Evolutionary conservation across 495 filamentous ascomycete genomes (phyloP).

Genomic region (Glutinoglossum americanum): DNA sequence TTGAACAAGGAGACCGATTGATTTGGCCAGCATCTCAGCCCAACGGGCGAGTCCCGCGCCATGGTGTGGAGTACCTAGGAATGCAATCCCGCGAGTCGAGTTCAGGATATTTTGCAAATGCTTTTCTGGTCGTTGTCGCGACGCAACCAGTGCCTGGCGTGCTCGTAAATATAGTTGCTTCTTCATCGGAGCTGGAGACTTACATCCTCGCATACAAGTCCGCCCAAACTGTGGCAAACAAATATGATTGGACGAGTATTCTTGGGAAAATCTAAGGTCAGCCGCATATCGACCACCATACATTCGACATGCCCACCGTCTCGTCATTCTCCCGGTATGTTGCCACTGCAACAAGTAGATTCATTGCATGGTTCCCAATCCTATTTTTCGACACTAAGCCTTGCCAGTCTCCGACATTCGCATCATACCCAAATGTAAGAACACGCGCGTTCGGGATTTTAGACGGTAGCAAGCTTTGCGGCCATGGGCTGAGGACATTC

Average conservation of each 20-base stretch:
- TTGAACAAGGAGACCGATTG: constrained; percentile 7
- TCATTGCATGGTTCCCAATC: constrained; percentile 65
- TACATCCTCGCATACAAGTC: constrained; percentile 29
- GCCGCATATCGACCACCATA: too few relatives aligned
- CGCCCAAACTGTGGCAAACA: constrained; percentile 65
- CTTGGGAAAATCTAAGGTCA: too few relatives aligned
- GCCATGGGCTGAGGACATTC: constrained; percentile 31
- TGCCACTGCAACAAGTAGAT: constrained; percentile 37
- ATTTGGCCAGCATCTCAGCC: constrained; percentile 23
- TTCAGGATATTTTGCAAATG: constrained; percentile 59
- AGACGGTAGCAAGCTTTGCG: constrained; percentile 47
- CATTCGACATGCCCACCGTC: constrained; percentile 5
- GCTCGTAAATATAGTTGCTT: too few relatives aligned
- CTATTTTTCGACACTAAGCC: constrained; percentile 39
- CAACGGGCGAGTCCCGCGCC: constrained; percentile 30
- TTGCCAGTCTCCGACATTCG: constrained; percentile 39
- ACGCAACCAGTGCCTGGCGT: constrained; percentile 36
- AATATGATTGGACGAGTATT: constrained; percentile 49
- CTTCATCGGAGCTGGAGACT: too few relatives aligned
- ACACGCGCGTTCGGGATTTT: constrained; percentile 34
- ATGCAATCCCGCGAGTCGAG: constrained; percentile 65
- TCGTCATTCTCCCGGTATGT: constrained; percentile 9
- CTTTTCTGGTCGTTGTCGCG: constrained; percentile 31
- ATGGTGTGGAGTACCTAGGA: constrained; percentile 73
- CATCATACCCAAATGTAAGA: constrained; percentile 70